A percentile compares a stretch with the other conserved stretches of the same genome.
These are phyloP conservation scores for Triticum urartu DNA, from an alignment of 176 grass and related monocot species.

Conservation along the genomic window DNA sequence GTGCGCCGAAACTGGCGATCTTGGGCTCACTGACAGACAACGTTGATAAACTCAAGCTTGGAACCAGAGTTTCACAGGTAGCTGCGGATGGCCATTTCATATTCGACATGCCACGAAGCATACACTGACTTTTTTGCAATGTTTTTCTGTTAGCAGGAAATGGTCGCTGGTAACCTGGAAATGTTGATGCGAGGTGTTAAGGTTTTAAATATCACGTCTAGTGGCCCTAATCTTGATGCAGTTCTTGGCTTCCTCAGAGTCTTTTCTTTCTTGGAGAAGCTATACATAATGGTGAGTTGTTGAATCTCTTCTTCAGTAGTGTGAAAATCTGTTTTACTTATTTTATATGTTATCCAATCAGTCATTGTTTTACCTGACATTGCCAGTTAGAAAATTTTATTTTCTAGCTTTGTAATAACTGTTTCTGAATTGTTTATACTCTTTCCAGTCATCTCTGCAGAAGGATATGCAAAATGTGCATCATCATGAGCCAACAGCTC, in stretches of 20 bases:
- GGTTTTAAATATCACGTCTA: not conserved
- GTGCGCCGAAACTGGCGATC: not conserved
- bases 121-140: not conserved
- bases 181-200: not conserved
- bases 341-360: not conserved
- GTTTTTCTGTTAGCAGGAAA: not conserved
- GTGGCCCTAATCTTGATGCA: constrained; percentile 12
- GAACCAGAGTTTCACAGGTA: not conserved
- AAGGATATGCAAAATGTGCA: not conserved
- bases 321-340: not conserved
- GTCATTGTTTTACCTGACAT: not conserved
- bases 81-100: not conserved
- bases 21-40: not conserved
- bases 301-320: not conserved
- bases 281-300: not conserved
- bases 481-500: not conserved
- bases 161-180: not conserved
- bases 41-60: not conserved
- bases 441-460: not conserved
- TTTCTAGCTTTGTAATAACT: not conserved
- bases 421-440: not conserved
- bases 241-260: not conserved
- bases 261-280: constrained; percentile 3
- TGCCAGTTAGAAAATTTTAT: not conserved
- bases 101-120: not conserved